A percentile compares a stretch with the other conserved stretches of the same genome.
These are phyloP conservation scores for Zalaria sp. DNA, from an alignment of 2,329 filamentous ascomycete genomes.

Conservation along the genomic window DNA sequence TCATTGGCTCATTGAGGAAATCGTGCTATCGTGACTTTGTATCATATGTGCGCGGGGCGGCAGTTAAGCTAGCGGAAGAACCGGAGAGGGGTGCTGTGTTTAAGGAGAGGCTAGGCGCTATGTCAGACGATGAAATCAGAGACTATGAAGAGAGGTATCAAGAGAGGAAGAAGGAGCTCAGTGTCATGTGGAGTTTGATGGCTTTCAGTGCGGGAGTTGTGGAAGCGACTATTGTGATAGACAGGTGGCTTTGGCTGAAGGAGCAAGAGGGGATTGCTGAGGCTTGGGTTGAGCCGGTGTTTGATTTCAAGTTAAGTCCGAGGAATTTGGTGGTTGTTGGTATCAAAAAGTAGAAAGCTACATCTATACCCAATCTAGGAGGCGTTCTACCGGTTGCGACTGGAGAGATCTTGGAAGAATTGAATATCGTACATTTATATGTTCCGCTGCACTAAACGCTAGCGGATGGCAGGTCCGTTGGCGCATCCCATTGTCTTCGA, in stretches of 20 bases:
- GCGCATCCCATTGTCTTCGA: too few relatives aligned
- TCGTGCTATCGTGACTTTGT: conserved; percentile 61
- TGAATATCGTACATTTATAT: too few relatives aligned
- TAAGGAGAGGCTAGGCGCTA: conserved; percentile 45
- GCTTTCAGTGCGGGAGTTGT: conserved; percentile 83
- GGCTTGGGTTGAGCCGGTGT: conserved; percentile 87
- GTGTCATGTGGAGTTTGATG: conserved; percentile 88
- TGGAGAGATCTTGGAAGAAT: too few relatives aligned
- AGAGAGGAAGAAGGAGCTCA: conserved; percentile 63
- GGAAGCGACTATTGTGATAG: conserved; percentile 79
- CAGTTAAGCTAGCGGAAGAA: conserved; percentile 57
- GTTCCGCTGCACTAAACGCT: too few relatives aligned
- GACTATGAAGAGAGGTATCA: conserved; percentile 53
- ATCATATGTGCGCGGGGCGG: conserved; percentile 66
- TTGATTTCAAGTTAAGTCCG: conserved; percentile 75
- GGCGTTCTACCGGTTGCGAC: too few relatives aligned
- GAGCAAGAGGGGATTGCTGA: conserved; percentile 60
- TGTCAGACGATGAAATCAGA: conserved; percentile 64
- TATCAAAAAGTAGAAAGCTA: conserved; percentile 40
- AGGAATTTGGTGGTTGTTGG: conserved; percentile 89
- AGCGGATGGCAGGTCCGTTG: too few relatives aligned
- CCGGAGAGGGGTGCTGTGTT: conserved; percentile 46
- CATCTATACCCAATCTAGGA: too few relatives aligned
- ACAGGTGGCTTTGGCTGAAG: conserved; percentile 74
- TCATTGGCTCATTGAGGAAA: conserved; percentile 76